Base-by-base conservation (phyloP, 2,329 filamentous ascomycete genomes). In the Hymenoscyphus scutula region DNA sequence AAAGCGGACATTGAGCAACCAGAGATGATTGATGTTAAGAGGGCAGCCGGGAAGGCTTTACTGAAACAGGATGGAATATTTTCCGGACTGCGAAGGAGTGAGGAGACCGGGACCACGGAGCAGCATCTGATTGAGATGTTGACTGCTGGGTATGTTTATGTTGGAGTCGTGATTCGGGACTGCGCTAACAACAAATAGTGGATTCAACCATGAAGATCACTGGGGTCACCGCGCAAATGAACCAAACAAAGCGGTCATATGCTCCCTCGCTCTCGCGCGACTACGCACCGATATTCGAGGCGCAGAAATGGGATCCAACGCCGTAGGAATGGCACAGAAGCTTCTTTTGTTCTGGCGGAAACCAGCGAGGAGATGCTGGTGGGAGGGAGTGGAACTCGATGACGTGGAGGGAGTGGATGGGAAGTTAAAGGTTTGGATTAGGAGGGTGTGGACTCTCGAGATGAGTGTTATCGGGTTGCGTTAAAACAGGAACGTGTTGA, bases 71-170 rank as follows among this genome's bases (percentile, higher is more conserved):
- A 93, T 70, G 95, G 95, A 56, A 99, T 99, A 71, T 99, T 99
- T 75, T 97, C 93, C 3, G 95, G 95, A 0, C 80, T 99, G 55
- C 90, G 95, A 76, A 92, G 94, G 75, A 98, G 94, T 72, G 93
- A 99, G 70, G 95, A 99, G 77, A 89, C 91, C 19, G 95, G 95
- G 23, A 97, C 94, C 19, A 99, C 95, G 0, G 95, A 99, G 77
- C 95, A 97, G 70, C 95, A 99, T 80, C 82, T 99, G 45, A 99
- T 99, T 72, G 95, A 99, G 80, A 99, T 99, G 95, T 79, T 99
- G 77, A 99, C 95, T 60, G 95, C 95, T 74, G 95, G 94, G 94
- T 98, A 82, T 78, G 89, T 80, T 23, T 54, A 27, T 34, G 11
- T 30, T 58, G 5, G n/a, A 51, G n/a, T 11, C 25, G 17, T 6